Conservation (phyloP, 2,329 filamentous ascomycete genomes). For the Trichoderma simmonsii region DNA sequence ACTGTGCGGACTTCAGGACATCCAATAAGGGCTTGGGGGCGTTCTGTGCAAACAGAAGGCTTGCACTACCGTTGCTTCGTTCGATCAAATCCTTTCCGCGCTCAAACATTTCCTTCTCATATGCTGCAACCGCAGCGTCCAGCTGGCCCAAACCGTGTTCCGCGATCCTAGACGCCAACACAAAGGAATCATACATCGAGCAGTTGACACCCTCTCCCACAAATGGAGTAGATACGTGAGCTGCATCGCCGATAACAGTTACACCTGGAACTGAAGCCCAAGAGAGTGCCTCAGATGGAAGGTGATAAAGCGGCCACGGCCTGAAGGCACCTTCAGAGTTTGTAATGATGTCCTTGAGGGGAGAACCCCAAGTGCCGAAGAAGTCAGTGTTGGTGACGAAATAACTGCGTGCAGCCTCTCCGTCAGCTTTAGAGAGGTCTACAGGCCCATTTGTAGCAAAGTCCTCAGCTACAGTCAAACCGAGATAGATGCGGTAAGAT, state of each 20-base stretch:
- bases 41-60: not conserved
- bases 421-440: not conserved
- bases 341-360: not conserved
- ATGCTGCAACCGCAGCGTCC: not conserved
- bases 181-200: constrained; percentile 3
- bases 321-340: constrained; percentile 1
- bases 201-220: constrained; percentile 16
- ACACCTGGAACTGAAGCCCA: not conserved
- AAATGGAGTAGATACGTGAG: not conserved
- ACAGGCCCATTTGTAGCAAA: not conserved
- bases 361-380: not conserved
- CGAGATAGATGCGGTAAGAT: constrained; percentile 1
- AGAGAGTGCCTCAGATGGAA: not conserved
- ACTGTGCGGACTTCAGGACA: not conserved
- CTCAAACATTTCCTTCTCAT: constrained; percentile 14
- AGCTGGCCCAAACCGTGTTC: not conserved
- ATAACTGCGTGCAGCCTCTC: not conserved
- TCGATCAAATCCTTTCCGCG: constrained; percentile 1
- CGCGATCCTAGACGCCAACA: not conserved
- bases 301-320: constrained; percentile 2
- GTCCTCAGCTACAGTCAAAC: not conserved
- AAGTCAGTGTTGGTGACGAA: not conserved
- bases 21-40: not conserved
- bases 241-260: not conserved
- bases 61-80: not conserved